Conservation (phyloP, 129 eudicot genomes). For the Deinandra increscens region DNA sequence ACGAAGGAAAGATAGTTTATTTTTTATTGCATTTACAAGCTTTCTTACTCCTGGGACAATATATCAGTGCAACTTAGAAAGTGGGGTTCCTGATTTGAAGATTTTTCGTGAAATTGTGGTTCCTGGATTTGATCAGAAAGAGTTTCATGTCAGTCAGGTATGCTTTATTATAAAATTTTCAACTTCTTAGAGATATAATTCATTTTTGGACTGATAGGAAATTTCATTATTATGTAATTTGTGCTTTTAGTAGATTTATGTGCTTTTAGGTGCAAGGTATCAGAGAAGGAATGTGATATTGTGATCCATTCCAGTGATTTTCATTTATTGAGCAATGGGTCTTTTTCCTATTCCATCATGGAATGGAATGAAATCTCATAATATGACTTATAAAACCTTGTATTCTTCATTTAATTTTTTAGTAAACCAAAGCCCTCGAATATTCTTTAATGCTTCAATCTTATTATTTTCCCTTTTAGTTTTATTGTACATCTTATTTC, state of each 20-base stretch:
- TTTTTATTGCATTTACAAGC: constrained; percentile 80
- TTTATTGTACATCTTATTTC: background rate
- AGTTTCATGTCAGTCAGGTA: constrained; percentile 79
- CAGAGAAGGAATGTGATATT: background rate
- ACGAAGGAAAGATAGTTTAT: constrained; percentile 58
- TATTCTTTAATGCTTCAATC: background rate
- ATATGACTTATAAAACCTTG: background rate
- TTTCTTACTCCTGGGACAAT: constrained; percentile 85
- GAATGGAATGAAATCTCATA: background rate
- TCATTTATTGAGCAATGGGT: background rate
- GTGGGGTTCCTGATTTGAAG: constrained; percentile 64
- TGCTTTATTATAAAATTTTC: background rate
- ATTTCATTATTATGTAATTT: background rate
- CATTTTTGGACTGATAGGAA: background rate
- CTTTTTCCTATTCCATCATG: background rate
- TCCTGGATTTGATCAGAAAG: constrained; percentile 79
- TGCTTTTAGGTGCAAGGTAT: background rate
- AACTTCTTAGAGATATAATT: background rate
- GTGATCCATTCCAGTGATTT: background rate
- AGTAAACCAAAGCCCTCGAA: background rate
- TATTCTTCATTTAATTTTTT: background rate
- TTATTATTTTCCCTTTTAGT: background rate
- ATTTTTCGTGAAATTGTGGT: constrained; percentile 79
- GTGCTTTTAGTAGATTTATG: background rate
- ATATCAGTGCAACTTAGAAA: constrained; percentile 60